These are phyloP conservation scores for Tulasnella sp. DNA, from an alignment of 768 basidiomycete genomes.

Conservation along the genomic window DNA sequence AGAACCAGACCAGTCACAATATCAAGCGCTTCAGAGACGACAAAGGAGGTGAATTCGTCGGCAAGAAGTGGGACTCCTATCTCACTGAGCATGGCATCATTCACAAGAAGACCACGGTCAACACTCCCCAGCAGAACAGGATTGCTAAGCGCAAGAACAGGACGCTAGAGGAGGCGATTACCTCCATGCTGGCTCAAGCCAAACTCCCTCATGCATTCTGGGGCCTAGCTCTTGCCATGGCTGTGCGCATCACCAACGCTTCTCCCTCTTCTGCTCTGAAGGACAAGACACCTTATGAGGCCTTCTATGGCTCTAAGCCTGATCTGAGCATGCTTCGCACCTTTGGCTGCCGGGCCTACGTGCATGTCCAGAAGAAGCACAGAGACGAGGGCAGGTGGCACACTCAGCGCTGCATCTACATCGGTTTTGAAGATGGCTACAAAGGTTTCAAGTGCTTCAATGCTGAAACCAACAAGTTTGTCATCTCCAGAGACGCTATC, in stretches of 20 bases:
- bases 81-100: slow-evolving; percentile 13
- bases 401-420: slow-evolving; percentile 26
- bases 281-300: slow-evolving; percentile 16
- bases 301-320: slow-evolving; percentile 15
- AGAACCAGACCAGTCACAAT: slow-evolving; percentile 22
- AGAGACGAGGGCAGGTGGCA: slow-evolving; percentile 11
- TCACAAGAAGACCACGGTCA: not conserved
- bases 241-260: not conserved
- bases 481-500: slow-evolving; percentile 7
- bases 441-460: slow-evolving; percentile 29
- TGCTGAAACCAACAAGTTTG: not conserved
- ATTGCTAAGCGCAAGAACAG: slow-evolving; percentile 10
- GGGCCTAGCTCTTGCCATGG: not conserved
- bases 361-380: slow-evolving; percentile 13
- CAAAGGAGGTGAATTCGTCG: slow-evolving; percentile 30
- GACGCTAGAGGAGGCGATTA: not conserved
- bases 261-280: not conserved
- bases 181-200: not conserved
- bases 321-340: slow-evolving; percentile 14
- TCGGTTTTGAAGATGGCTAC: slow-evolving; percentile 27
- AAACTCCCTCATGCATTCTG: not conserved
- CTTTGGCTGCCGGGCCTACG: slow-evolving; percentile 20
- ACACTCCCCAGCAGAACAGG: slow-evolving; percentile 11
- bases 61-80: not conserved
- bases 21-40: slow-evolving; percentile 25